Conservation (phyloP, 169 alveolate species). For the Plasmodium yoelii region DNA sequence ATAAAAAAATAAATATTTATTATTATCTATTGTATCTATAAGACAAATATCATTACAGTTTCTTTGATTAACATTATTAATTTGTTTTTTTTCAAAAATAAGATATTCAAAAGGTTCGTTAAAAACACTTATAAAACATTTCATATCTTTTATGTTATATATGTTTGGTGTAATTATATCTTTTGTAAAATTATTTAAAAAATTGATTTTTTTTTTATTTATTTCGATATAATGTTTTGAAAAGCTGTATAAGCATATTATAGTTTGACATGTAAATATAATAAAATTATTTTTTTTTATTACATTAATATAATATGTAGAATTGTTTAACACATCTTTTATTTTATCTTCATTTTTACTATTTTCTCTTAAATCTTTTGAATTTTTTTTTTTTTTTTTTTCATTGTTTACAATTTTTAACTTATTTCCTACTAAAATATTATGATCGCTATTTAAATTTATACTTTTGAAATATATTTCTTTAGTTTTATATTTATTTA, state of each 20-base stretch:
- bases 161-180: background rate
- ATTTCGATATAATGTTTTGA: slow-evolving; percentile 12
- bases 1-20: background rate
- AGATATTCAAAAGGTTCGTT: slow-evolving; percentile 6
- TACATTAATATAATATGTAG: background rate
- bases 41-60: background rate
- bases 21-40: background rate
- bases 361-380: background rate
- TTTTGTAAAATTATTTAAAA: slow-evolving; percentile 1
- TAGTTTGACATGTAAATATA: slow-evolving; percentile 46
- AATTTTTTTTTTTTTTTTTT: background rate
- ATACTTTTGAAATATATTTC: slow-evolving; percentile 6
- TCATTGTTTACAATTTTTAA: background rate
- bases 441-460: slow-evolving; percentile 3
- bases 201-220: slow-evolving; percentile 11
- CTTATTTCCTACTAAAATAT: slow-evolving; percentile 6
- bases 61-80: background rate
- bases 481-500: slow-evolving; percentile 1
- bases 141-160: background rate
- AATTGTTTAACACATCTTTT: background rate
- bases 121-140: background rate
- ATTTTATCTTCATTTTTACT: background rate
- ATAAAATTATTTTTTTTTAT: slow-evolving; percentile 15
- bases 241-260: slow-evolving; percentile 28
- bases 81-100: background rate